Conservation (phyloP, 164 flowering plant genomes). For the Vitis labrusca region DNA sequence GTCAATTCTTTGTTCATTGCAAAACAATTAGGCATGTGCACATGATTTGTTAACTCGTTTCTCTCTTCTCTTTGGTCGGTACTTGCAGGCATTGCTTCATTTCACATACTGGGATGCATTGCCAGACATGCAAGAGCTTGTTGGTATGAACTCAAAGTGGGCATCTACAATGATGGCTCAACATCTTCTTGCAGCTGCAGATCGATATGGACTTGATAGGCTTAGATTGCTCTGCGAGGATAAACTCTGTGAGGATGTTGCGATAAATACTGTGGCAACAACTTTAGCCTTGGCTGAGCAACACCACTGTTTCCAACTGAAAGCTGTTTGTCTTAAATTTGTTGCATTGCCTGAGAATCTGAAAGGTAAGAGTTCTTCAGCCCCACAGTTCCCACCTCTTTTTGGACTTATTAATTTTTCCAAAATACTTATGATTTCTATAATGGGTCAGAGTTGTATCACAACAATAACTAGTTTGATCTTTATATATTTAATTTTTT, state of each 20-base stretch:
- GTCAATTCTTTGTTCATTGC: no score
- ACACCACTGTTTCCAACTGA: constrained; percentile 86
- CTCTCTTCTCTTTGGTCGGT: background rate
- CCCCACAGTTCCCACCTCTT: no score
- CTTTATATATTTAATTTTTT: no score
- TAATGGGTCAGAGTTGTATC: no score
- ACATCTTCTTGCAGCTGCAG: constrained; percentile 98
- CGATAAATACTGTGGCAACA: constrained; percentile 91
- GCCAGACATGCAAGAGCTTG: constrained; percentile 80
- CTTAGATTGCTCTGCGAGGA: constrained; percentile 86
- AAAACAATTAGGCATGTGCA: background rate
- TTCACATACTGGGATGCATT: constrained; percentile 85
- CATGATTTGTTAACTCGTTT: background rate
- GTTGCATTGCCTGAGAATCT: constrained; percentile 72
- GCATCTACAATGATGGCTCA: constrained; percentile 88
- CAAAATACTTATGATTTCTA: no score
- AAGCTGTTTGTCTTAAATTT: constrained; percentile 83
- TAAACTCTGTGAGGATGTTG: constrained; percentile 75
- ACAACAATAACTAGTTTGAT: no score
- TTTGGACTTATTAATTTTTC: no score
- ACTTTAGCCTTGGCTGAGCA: constrained; percentile 98
- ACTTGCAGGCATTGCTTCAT: constrained; percentile 80
- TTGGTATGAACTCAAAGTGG: constrained; percentile 72
- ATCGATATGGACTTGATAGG: constrained; percentile 87
- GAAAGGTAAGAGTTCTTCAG: constrained; percentile 36